A percentile compares a stretch with the other conserved stretches of the same genome.
Evolutionary conservation across 2,329 filamentous ascomycete species (phyloP).

Genomic region (Septoria petroselini): DNA sequence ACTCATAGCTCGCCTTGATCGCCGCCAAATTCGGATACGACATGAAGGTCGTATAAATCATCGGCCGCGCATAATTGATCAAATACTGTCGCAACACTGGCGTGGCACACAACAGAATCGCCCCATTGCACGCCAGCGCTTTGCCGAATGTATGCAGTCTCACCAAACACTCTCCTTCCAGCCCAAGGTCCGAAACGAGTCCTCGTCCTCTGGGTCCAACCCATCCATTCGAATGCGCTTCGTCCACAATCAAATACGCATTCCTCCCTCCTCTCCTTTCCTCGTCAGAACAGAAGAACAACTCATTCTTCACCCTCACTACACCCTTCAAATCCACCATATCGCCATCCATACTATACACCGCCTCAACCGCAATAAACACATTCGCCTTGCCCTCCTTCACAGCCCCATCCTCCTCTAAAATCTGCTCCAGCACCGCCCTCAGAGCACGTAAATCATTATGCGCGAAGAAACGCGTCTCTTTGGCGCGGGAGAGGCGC

Average conservation of each 20-base stretch:
- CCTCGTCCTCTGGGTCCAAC: conserved; percentile 57
- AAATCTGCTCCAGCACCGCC: conserved; percentile 33
- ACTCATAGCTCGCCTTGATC: conserved; percentile 57
- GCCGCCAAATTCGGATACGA: conserved; percentile 59
- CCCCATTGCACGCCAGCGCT: conserved; percentile 64
- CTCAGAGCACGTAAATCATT: conserved; percentile 48
- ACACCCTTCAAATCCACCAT: conserved; percentile 62
- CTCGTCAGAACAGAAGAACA: conserved; percentile 48
- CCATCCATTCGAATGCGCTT: conserved; percentile 65
- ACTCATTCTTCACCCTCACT: conserved; percentile 54
- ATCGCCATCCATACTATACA: conserved; percentile 85
- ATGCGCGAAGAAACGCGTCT: conserved; percentile 55
- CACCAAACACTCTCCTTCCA: conserved; percentile 57
- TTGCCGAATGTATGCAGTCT: conserved; percentile 66
- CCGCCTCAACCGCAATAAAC: conserved; percentile 66
- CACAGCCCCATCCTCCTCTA: conserved; percentile 36
- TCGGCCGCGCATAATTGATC: conserved; percentile 70
- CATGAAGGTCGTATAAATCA: conserved; percentile 73
- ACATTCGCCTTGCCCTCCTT: conserved; percentile 50
- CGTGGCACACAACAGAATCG: conserved; percentile 59
- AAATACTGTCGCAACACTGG: conserved; percentile 60
- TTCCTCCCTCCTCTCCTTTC: conserved; percentile 38
- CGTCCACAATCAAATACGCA: conserved; percentile 65
- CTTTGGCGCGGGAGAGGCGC: conserved; percentile 57
- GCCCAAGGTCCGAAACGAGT: conserved; percentile 55